A percentile compares a stretch with the other conserved stretches of the same genome.
These are phyloP conservation scores for Tylopilus felleus DNA, from an alignment of 768 basidiomycete genomes.

Conservation along the genomic window DNA sequence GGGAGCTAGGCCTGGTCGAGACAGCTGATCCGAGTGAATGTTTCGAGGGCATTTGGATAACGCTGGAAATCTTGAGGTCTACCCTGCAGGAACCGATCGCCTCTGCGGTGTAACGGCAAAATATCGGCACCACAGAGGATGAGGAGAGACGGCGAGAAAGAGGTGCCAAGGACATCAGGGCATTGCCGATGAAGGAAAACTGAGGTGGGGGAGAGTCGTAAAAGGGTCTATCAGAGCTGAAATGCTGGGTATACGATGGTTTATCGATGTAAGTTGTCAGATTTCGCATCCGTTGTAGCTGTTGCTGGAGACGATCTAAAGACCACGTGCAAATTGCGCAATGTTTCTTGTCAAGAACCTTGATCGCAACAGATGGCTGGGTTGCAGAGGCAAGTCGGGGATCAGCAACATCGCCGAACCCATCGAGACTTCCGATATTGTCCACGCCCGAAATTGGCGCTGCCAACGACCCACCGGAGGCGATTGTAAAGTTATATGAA, in stretches of 20 bases:
- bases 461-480: constrained; percentile 76
- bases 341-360: constrained; percentile 85
- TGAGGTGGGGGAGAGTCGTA: constrained; percentile 84
- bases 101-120: constrained; percentile 91
- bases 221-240: constrained; percentile 91
- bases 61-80: constrained; percentile 75
- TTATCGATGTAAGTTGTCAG: constrained; percentile 85
- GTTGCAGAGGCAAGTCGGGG: constrained; percentile 66
- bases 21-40: constrained; percentile 57
- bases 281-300: constrained; percentile 91
- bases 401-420: constrained; percentile 92
- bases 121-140: constrained; percentile 78
- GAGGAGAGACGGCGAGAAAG: constrained; percentile 75
- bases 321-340: constrained; percentile 92
- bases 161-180: constrained; percentile 76
- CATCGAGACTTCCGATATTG: constrained; percentile 80
- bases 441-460: constrained; percentile 81
- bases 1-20: constrained; percentile 74
- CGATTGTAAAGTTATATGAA: constrained; percentile 87
- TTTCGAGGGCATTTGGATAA: constrained; percentile 54
- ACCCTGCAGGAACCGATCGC: constrained; percentile 94
- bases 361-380: constrained; percentile 84
- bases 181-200: constrained; percentile 91
- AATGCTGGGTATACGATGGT: constrained; percentile 91
- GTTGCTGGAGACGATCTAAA: constrained; percentile 81